These are phyloP conservation scores for Sherardia arvensis DNA, from an alignment of 257 asterid species.

Conservation along the genomic window DNA sequence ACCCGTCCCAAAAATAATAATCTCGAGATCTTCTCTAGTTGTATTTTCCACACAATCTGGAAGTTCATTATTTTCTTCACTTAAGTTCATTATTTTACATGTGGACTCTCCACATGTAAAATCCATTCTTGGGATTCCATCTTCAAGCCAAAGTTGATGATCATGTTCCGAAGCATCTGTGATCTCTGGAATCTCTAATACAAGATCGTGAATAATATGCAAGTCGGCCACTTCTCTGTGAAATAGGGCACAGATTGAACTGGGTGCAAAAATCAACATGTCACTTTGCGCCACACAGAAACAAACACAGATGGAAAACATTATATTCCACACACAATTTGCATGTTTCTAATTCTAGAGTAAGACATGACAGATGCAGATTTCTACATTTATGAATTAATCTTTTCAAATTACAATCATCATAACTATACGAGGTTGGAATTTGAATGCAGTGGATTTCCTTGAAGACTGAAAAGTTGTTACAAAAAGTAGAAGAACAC, in stretches of 20 bases:
- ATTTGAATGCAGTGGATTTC: no score
- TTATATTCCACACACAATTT: no score
- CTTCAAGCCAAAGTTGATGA: constrained; percentile 35
- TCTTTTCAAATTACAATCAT: no score
- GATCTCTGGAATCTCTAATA: constrained; percentile 75
- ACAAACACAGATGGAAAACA: no score
- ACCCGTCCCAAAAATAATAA: constrained; percentile 98
- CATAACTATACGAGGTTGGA: no score
- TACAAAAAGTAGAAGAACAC: no score
- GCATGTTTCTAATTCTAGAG: no score
- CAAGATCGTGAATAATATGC: constrained; percentile 53
- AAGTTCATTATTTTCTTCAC: constrained; percentile 47
- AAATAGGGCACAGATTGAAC: constrained; percentile 74
- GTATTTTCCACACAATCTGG: constrained; percentile 76
- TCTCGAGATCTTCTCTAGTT: constrained; percentile 75
- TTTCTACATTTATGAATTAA: no score
- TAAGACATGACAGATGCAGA: no score
- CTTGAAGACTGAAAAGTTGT: no score
- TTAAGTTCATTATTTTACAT: constrained; percentile 14
- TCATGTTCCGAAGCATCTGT: constrained; percentile 49
- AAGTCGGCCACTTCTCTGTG: constrained; percentile 44
- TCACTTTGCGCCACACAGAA: constrained; percentile 9
- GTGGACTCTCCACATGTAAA: constrained; percentile 9
- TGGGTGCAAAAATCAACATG: constrained; percentile 20
- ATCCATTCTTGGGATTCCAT: constrained; percentile 12